These are phyloP conservation scores for Cyamopsis tetragonoloba DNA, from an alignment of 306 rosid species.

Conservation along the genomic window DNA sequence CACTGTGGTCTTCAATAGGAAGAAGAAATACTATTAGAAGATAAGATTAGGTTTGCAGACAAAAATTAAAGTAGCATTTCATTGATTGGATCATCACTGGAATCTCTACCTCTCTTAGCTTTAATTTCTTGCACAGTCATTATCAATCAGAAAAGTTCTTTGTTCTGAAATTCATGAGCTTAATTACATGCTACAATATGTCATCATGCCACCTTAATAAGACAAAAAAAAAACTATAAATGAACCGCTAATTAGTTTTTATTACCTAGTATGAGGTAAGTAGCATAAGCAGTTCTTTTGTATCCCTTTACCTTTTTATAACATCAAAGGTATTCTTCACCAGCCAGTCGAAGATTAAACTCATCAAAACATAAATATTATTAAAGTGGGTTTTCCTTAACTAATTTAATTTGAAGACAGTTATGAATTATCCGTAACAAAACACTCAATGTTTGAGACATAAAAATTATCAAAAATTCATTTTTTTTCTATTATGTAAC, in stretches of 20 bases:
- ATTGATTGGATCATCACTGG: constrained; percentile 4
- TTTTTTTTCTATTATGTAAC: too few relatives aligned
- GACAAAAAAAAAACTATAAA: not conserved
- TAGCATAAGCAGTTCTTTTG: not conserved
- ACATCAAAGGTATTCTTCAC: too few relatives aligned
- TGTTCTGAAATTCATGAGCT: constrained; percentile 7
- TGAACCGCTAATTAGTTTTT: not conserved
- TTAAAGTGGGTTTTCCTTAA: too few relatives aligned
- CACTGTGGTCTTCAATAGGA: not conserved
- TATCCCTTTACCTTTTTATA: too few relatives aligned
- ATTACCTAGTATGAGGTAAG: not conserved
- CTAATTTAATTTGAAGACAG: not conserved
- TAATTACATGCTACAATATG: not conserved
- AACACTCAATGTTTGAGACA: too few relatives aligned
- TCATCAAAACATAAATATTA: too few relatives aligned
- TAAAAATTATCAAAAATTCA: too few relatives aligned
- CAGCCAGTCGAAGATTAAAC: too few relatives aligned
- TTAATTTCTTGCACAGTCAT: not conserved
- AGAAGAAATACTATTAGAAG: not conserved
- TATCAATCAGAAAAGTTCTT: not conserved
- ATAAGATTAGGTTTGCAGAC: constrained; percentile 9
- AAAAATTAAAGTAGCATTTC: not conserved
- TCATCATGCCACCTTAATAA: not conserved
- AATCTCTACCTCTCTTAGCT: too few relatives aligned
- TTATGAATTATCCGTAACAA: not conserved